phyloP scores from a whole-genome alignment of 805 yeast genomes.

The Wickerhamomyces queroliae region DNA sequence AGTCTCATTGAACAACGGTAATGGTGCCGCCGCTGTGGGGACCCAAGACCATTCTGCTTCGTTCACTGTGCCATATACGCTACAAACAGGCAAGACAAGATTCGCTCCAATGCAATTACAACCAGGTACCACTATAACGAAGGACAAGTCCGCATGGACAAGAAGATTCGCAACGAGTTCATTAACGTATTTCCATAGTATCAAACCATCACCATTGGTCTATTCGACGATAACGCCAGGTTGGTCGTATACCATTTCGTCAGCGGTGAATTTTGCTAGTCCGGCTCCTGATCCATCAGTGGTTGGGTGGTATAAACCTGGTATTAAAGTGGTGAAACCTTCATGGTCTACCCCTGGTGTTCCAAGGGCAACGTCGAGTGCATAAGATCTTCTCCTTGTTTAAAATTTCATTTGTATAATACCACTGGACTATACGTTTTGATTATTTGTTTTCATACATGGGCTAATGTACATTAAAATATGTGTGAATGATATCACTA shows the following conservation, averaged over 20 bases:
- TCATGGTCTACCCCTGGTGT: background rate
- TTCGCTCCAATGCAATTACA: slow-evolving; percentile 93
- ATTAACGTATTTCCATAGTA: slow-evolving; percentile 52
- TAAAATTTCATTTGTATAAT: background rate
- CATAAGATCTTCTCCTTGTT: background rate
- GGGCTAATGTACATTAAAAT: background rate
- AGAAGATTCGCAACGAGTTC: slow-evolving; percentile 64
- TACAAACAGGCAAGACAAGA: slow-evolving; percentile 73
- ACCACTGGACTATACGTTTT: too few relatives aligned
- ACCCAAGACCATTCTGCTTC: slow-evolving; percentile 41
- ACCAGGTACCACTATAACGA: slow-evolving; percentile 70
- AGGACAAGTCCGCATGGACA: slow-evolving; percentile 47
- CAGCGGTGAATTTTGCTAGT: slow-evolving; percentile 63
- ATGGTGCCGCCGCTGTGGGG: slow-evolving; percentile 32
- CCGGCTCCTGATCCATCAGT: slow-evolving; percentile 65
- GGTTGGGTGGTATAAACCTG: slow-evolving; percentile 61
- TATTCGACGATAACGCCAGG: slow-evolving; percentile 78
- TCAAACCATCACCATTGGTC: slow-evolving; percentile 25
- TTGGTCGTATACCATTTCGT: slow-evolving; percentile 67
- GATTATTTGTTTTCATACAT: background rate
- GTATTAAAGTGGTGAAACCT: slow-evolving; percentile 32
- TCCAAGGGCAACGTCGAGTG: background rate
- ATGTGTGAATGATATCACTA: background rate
- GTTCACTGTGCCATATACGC: slow-evolving; percentile 64
- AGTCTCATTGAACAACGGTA: slow-evolving; percentile 25